Evolutionary conservation across 306 rosid genomes (phyloP), one percentile per base, ranked within the genome.

Genomic region (Trifolium repens): DNA sequence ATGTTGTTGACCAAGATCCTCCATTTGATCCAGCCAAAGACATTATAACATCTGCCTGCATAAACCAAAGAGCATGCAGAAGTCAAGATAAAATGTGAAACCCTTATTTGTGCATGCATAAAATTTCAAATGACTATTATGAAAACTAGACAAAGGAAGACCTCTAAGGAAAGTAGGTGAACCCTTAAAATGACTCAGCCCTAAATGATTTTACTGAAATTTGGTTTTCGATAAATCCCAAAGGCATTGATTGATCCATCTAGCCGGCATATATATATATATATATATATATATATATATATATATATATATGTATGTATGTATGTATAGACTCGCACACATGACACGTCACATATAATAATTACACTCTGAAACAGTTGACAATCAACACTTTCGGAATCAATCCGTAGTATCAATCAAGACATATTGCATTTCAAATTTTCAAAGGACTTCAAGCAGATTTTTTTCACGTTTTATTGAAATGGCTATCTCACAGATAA

Each of bases 11-110:
- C 97, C 99, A 94, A 64, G 97, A 94, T 61, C 96, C 99, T 55
- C 99, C 99, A 43, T 90, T 94, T 79, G 99, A 94, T 61, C 97
- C 97, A 19, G 99, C 99, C 58, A 94, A 87, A 79, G 96, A 89
- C 97, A 94, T 92, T 90, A 94, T 94, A 71, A 94, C 87, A 65
- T 94, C 97, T 67, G 96, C 97, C 99, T 94, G 96, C 75, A 80
- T 76, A 54, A 43, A 7, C 71, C 74, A 75, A 49, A 62, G 47
- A 75, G 16, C 65, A 80, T 53, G 66, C 47, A 66, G 59, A 71
- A 49, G 30, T 67, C 72, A 73, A 60, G 73, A 39, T 52, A 73
- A n/a, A 71, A 72, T 53, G 76, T 14, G 34, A 70, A 70, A 67
- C 54, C 60, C 69, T 50, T 50, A 22, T 15, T 62, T 30, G 67